Base-by-base conservation (phyloP, 2,329 filamentous ascomycete species). In the Botrytis medusae region DNA sequence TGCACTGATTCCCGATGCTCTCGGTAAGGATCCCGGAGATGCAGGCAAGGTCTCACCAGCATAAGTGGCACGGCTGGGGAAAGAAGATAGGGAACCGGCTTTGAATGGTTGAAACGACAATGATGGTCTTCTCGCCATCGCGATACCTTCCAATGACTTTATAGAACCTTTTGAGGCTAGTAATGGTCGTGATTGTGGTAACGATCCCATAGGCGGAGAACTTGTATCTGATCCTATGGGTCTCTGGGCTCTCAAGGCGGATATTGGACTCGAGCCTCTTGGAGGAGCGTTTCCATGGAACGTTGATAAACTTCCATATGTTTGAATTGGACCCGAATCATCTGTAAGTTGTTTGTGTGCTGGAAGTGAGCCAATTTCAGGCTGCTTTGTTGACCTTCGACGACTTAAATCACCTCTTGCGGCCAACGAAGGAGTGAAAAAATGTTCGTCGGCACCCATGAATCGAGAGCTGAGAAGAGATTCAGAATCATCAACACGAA, bases 101-200 rank as follows among this genome's bases (percentile, higher is more conserved):
- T 99, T 99, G 85, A 99, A 99, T 0, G 95, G 95, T 78, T 97
- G 93, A 79, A 98, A 97, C 0, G 93, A 97, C 34, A 97, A 89
- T 0, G 94, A 98, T 10, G 93, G 91, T 71, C 94, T 89, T 78
- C 94, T 88, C 71, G 87, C 87, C 65, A 87, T 84, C 34, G 82
- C 79, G 22, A 80, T 79, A 34, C 84, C 85, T 61, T 92, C 89
- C 59, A 84, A 82, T 22, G 82, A 83, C 68, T 85, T 85, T 59
- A 80, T 65, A 9, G 80, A 80, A 14, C 76, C 77, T 68, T 77
- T 77, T 32, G 80, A 80, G 14, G 74, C 74, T 71, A 70, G 83
- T 79, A 78, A 75, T 40, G 80, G 75, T 61, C 77, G 76, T 54
- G 76, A 72, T 40, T 74, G 76, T 2, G 87, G 86, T 22, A 84